A percentile compares a stretch with the other conserved stretches of the same genome.
phyloP scores from a whole-genome alignment of 495 filamentous ascomycete genomes.

The Trypethelium eluteriae region DNA sequence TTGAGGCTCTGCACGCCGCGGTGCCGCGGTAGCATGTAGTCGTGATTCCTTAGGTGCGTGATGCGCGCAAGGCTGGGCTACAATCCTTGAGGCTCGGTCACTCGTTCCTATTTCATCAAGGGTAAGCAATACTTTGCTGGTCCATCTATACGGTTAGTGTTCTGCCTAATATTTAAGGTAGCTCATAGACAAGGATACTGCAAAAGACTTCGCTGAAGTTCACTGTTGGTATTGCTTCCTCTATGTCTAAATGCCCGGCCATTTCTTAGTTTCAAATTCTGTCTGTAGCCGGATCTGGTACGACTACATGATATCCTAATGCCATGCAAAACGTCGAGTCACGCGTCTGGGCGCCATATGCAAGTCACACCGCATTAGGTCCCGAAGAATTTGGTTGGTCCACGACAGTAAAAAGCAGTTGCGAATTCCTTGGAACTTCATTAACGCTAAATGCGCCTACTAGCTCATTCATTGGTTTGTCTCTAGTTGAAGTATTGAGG shows the following conservation, averaged over 20 bases:
- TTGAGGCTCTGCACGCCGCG: not conserved
- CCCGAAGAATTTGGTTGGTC: not conserved
- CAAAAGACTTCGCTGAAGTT: not conserved
- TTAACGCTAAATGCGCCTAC: not conserved
- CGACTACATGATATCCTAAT: not conserved
- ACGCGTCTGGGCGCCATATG: not conserved
- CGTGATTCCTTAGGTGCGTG: not conserved
- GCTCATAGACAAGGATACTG: not conserved
- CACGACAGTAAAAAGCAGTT: not conserved
- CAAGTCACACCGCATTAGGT: slow-evolving; percentile 3
- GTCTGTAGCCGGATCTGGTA: not conserved
- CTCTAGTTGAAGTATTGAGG: not conserved
- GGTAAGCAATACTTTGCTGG: too few species aligned
- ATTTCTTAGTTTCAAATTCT: not conserved
- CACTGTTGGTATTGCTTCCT: not conserved
- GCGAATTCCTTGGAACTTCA: not conserved
- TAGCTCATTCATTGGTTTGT: not conserved
- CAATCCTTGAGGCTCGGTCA: not conserved
- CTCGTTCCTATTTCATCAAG: not conserved
- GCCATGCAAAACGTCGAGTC: not conserved
- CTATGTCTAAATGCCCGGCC: not conserved
- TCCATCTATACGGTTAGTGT: too few species aligned
- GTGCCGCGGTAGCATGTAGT: not conserved
- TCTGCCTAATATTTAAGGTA: too few species aligned
- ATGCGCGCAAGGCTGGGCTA: not conserved